Conservation (phyloP, 1,284 basidiomycete genomes). For the Ustilago shanxiensis region DNA sequence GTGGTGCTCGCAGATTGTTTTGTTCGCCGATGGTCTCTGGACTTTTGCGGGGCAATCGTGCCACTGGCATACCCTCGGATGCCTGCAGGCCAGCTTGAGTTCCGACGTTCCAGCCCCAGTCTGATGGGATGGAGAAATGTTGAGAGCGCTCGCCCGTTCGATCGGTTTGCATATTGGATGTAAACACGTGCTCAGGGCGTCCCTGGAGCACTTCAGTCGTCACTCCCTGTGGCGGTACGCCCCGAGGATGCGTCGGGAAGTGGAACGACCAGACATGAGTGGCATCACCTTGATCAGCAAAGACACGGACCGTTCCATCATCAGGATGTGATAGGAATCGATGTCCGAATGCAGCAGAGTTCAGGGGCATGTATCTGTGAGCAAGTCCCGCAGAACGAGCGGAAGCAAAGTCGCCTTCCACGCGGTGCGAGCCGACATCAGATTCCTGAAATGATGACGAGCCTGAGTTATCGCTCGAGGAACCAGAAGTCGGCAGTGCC, state of each 20-base stretch:
- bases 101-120: neutral
- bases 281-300: slow-evolving; percentile 1
- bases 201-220: neutral
- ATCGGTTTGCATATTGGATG: neutral
- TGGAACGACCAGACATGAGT: neutral
- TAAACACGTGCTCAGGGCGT: neutral
- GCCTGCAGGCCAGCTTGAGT: neutral
- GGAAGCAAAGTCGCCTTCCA: neutral
- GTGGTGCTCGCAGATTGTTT: neutral
- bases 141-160: neutral
- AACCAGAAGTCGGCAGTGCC: neutral
- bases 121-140: neutral
- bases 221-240: neutral
- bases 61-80: neutral
- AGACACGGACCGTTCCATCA: neutral
- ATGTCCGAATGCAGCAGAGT: neutral
- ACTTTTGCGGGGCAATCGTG: neutral
- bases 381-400: neutral
- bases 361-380: neutral
- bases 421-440: neutral
- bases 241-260: neutral
- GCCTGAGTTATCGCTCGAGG: neutral
- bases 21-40: neutral
- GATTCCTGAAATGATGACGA: neutral
- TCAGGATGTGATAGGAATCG: neutral